Evolutionary conservation across 1,139 yeast genomes (phyloP).

Genomic region (Nakaseomyces bracarensis): DNA sequence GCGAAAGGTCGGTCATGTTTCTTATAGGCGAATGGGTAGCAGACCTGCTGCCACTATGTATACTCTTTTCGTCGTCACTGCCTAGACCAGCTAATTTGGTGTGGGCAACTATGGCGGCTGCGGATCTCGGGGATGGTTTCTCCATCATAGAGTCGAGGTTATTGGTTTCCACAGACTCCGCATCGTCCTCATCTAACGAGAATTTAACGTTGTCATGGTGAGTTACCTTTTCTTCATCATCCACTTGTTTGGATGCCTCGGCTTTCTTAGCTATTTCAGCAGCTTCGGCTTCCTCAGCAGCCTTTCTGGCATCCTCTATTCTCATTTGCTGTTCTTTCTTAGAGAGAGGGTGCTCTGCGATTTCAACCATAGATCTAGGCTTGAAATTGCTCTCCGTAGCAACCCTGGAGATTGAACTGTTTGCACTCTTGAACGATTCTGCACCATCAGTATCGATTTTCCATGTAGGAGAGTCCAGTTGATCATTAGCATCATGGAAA

Average conservation of each 20-base stretch:
- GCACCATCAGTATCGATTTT: neutral
- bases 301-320: neutral
- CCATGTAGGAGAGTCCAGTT: constrained; percentile 2
- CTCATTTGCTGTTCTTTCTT: neutral
- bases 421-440: neutral
- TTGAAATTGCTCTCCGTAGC: constrained; percentile 7
- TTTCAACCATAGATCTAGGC: constrained; percentile 26
- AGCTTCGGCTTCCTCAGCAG: neutral
- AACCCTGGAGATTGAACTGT: neutral
- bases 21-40: neutral
- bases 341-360: constrained; percentile 20
- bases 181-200: constrained; percentile 7
- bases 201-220: constrained; percentile 2
- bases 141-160: constrained; percentile 12
- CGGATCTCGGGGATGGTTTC: constrained; percentile 10
- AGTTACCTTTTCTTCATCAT: constrained; percentile 5
- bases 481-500: neutral
- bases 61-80: neutral
- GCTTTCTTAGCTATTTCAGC: neutral
- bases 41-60: constrained; percentile 4
- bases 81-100: neutral
- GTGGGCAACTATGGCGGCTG: neutral
- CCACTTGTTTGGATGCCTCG: neutral
- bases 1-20: constrained; percentile 5
- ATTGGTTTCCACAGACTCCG: neutral